A percentile compares a stretch with the other conserved stretches of the same genome.
These are phyloP conservation scores for Chimonanthus salicifolius DNA, from an alignment of 164 flowering plant genomes.

Conservation along the genomic window DNA sequence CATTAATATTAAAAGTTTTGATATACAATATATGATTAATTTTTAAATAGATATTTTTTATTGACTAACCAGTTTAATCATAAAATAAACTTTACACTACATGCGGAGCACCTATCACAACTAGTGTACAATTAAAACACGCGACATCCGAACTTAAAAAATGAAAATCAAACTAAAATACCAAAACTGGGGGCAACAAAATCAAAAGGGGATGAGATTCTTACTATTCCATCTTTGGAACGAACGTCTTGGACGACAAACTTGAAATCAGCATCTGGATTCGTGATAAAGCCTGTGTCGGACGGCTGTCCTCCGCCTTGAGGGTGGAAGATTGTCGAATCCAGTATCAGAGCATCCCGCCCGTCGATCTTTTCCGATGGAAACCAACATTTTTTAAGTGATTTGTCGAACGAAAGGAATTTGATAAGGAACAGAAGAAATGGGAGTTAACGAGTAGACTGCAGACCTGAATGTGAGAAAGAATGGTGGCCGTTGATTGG, in stretches of 20 bases:
- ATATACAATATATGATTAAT: too few species aligned
- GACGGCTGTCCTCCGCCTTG: constrained; percentile 94
- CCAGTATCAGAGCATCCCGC: constrained; percentile 51
- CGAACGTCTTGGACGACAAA: constrained; percentile 76
- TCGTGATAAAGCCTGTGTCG: constrained; percentile 57
- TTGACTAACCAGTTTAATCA: too few species aligned
- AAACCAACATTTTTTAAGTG: not conserved
- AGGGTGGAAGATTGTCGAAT: constrained; percentile 78
- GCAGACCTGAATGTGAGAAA: constrained; percentile 45
- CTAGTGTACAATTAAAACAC: too few species aligned
- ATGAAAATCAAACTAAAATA: not conserved
- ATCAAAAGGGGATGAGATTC: not conserved
- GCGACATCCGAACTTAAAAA: too few species aligned
- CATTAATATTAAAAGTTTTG: too few species aligned
- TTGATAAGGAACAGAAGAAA: not conserved
- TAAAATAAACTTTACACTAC: too few species aligned
- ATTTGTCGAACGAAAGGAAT: not conserved
- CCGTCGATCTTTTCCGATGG: constrained; percentile 39
- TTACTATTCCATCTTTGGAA: constrained; percentile 62
- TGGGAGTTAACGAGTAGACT: not conserved
- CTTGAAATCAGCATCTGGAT: constrained; percentile 27
- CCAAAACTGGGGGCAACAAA: not conserved
- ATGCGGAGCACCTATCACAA: too few species aligned
- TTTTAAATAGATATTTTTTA: too few species aligned
- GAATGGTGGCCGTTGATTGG: constrained; percentile 37